phyloP scores from a whole-genome alignment of 768 basidiomycete species.

The Amylocystis lapponica region DNA sequence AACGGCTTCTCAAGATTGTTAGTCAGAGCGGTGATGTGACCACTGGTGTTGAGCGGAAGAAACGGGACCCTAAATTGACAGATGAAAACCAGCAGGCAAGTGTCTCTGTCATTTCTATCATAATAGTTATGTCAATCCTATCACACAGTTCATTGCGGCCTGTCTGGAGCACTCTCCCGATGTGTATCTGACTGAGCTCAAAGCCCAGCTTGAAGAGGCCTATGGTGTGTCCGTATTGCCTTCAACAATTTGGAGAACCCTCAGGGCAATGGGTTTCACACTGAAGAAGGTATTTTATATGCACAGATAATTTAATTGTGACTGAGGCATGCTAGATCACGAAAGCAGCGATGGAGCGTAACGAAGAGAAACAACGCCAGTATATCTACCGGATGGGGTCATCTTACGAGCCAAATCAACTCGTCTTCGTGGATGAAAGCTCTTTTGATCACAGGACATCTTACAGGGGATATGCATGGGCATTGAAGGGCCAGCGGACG shows the following conservation, averaged over 20 bases:
- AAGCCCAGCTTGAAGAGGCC: slow-evolving; percentile 12
- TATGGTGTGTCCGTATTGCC: slow-evolving; percentile 16
- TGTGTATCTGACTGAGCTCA: slow-evolving; percentile 26
- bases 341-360: slow-evolving; percentile 11
- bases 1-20: too few species aligned
- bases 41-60: too few species aligned
- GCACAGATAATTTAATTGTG: not conserved
- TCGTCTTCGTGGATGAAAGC: slow-evolving; percentile 32
- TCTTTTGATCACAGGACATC: slow-evolving; percentile 24
- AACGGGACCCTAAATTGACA: too few species aligned
- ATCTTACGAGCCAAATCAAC: slow-evolving; percentile 13
- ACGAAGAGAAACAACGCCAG: slow-evolving; percentile 6
- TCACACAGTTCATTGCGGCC: slow-evolving; percentile 15
- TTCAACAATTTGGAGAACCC: slow-evolving; percentile 20
- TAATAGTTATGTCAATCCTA: too few species aligned
- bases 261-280: slow-evolving; percentile 18
- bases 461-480: slow-evolving; percentile 22
- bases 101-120: too few species aligned
- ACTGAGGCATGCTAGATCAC: slow-evolving; percentile 10
- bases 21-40: too few species aligned
- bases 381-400: slow-evolving; percentile 7
- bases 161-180: slow-evolving; percentile 19
- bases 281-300: slow-evolving; percentile 23
- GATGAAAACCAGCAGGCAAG: too few species aligned
- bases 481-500: slow-evolving; percentile 16